phyloP scores from a whole-genome alignment of 345 rosid species.

The Carallia brachiata region DNA sequence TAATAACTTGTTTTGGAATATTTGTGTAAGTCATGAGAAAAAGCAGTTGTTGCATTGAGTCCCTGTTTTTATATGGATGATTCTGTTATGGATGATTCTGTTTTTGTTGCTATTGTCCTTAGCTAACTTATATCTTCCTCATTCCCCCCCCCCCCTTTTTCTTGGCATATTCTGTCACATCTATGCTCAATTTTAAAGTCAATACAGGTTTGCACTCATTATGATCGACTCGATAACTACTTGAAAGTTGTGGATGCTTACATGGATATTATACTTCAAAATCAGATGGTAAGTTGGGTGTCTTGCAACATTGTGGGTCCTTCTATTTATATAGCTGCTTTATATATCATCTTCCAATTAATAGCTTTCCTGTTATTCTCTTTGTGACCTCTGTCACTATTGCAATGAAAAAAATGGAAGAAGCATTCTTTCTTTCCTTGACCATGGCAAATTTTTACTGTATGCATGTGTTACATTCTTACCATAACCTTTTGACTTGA shows the following conservation, averaged over 20 bases:
- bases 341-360: neutral
- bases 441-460: neutral
- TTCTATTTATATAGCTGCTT: neutral
- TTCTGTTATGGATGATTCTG: neutral
- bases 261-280: conserved; percentile 69
- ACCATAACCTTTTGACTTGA: neutral
- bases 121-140: neutral
- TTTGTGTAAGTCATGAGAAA: neutral
- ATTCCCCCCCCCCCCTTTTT: too few species aligned
- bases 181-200: neutral
- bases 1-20: conserved; percentile 1
- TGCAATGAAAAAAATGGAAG: too few species aligned
- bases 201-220: conserved; percentile 52
- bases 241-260: conserved; percentile 77
- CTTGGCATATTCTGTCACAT: neutral
- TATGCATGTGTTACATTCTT: neutral
- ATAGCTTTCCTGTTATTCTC: neutral
- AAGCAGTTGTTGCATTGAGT: neutral
- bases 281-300: conserved; percentile 58
- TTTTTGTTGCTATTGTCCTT: neutral
- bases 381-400: neutral
- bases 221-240: conserved; percentile 61
- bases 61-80: neutral
- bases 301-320: neutral
- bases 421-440: neutral